phyloP scores from a whole-genome alignment of 2,329 filamentous ascomycete genomes.

The Paecilomyces dactylethromorphus region DNA sequence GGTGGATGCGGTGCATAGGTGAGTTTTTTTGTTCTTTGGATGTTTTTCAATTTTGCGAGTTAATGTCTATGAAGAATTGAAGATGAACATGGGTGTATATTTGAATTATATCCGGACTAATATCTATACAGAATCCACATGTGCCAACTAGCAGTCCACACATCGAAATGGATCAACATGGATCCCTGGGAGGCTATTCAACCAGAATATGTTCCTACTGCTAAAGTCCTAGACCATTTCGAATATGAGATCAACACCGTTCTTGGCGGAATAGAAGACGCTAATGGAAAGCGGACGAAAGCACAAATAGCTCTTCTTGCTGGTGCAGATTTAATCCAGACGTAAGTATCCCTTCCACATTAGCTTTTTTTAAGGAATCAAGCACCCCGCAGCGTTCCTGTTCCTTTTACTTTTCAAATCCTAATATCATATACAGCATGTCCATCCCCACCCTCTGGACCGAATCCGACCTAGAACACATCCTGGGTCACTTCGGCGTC shows the following conservation, averaged over 20 bases:
- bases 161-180: slow-evolving; percentile 67
- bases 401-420: not conserved
- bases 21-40: slow-evolving; percentile 6
- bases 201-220: slow-evolving; percentile 70
- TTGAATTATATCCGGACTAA: not conserved
- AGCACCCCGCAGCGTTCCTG: not conserved
- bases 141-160: slow-evolving; percentile 70
- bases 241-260: slow-evolving; percentile 73
- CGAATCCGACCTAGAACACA: slow-evolving; percentile 68
- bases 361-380: no score
- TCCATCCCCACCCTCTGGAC: slow-evolving; percentile 63
- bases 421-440: slow-evolving; percentile 34
- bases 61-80: not conserved
- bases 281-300: slow-evolving; percentile 54
- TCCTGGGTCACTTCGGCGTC: slow-evolving; percentile 66
- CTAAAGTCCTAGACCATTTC: slow-evolving; percentile 76
- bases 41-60: not conserved
- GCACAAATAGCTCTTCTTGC: slow-evolving; percentile 69
- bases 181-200: slow-evolving; percentile 74
- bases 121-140: slow-evolving; percentile 54
- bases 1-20: slow-evolving; percentile 58
- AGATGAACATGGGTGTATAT: not conserved
- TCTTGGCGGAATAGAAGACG: slow-evolving; percentile 59
- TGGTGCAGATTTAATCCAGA: slow-evolving; percentile 62
- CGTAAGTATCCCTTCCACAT: no score